Percentiles rank a stretch among this genome's conserved stretches.
Conservation (phyloP, 176 grass and related monocot genomes). For the Secale cereale region DNA sequence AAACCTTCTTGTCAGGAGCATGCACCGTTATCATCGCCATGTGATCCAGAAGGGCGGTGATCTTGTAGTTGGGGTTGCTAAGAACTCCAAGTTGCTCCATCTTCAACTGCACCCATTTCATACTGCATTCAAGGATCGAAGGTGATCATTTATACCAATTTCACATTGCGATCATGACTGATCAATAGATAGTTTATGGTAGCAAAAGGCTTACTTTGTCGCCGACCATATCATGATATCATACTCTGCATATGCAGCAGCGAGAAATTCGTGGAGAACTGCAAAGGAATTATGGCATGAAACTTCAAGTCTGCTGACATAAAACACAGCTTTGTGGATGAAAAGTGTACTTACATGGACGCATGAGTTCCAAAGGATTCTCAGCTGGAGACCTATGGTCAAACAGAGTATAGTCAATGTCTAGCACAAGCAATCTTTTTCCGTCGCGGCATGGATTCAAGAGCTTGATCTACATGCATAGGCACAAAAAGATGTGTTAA, state of each 20-base stretch:
- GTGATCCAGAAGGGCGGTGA: constrained; percentile 95
- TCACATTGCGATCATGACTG: constrained; percentile 11
- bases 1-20: constrained; percentile 53
- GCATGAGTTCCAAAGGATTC: constrained; percentile 92
- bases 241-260: constrained; percentile 84
- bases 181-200: background rate
- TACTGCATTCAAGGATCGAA: constrained; percentile 49
- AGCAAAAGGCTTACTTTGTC: constrained; percentile 59
- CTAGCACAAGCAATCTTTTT: constrained; percentile 91
- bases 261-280: constrained; percentile 97
- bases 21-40: constrained; percentile 98
- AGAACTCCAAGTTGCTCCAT: constrained; percentile 96
- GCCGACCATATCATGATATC: constrained; percentile 99
- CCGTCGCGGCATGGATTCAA: constrained; percentile 89
- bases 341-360: constrained; percentile 68
- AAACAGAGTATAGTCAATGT: constrained; percentile 98
- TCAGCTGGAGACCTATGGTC: constrained; percentile 86
- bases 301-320: background rate
- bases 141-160: background rate
- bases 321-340: background rate
- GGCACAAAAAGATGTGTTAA: constrained; percentile 13
- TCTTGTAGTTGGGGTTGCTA: constrained; percentile 82
- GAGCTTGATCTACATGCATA: constrained; percentile 76
- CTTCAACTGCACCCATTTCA: constrained; percentile 98
- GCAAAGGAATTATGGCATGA: constrained; percentile 15